Base-by-base conservation (phyloP, 2,329 filamentous ascomycete species). In the Aureobasidium sp. region DNA sequence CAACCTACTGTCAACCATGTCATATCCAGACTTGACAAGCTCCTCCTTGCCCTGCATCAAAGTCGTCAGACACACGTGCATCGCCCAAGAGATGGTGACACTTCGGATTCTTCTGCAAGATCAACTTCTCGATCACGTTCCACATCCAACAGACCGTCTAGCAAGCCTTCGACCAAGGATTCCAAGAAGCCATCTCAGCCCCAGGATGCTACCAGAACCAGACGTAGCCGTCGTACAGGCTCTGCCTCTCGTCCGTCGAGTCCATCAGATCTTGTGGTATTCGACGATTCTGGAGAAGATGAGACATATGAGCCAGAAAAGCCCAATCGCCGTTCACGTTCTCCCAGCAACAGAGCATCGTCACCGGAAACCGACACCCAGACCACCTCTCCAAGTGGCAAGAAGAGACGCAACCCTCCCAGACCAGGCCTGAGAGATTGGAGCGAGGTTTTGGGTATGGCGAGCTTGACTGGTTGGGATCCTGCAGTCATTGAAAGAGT, bases 371-470 rank as follows among this genome's bases (percentile, higher is more conserved):
- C 57, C 33, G 49, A 51, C 8, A 53, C 35, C 10, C 47, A 62
- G 11, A 31, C 42, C 10, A 58, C 42, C 8, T 47, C 42, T 37
- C 55, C 55, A 6, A 40, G 19, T 15, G 43, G 31, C 43, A 49
- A 38, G 25, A 58, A 49, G 40, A 19, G 43, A 31, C 55, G 55
- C 21, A 49, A 38, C 11, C 37, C 38, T n/a, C 62, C 60, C 27
- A 49, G 29, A 11, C 55, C 78, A 69, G 78, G 72, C 15, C 75
- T 84, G 13, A 81, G 88, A 23, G 88, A 95, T 74, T 97, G 93
- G 93, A 88, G 85, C 65, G 89, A 95, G 65, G 82, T 96, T 1
- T 74, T 96, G 29, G 89, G 89, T 0, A 79, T 90, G 0, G 93
- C 93, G 2, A 81, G 89, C 0, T 74, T 95, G 53, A 82, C 82